A percentile compares a stretch with the other conserved stretches of the same genome.
Conservation (phyloP, 2,329 filamentous ascomycete species). For the Botrytis deweyae region DNA sequence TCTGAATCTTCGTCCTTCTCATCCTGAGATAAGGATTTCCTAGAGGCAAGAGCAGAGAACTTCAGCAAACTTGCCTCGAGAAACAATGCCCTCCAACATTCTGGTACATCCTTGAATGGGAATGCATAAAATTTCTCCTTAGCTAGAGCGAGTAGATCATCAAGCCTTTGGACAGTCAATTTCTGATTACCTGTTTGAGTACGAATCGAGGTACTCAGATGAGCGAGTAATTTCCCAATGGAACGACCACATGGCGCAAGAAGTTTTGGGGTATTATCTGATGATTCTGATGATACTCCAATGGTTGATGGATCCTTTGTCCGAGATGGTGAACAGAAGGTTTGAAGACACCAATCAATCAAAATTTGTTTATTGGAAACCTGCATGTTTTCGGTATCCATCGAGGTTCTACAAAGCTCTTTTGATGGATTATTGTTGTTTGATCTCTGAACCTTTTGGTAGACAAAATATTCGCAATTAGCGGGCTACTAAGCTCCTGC, state of each 20-base stretch:
- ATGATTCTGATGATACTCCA: background rate
- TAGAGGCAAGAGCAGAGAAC: conserved; percentile 45
- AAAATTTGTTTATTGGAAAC: background rate
- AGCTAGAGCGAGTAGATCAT: conserved; percentile 58
- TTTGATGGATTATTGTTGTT: background rate
- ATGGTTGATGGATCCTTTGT: background rate
- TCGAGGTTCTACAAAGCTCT: fast-evolving
- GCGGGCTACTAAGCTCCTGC: background rate
- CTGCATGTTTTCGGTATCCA: background rate
- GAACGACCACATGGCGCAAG: conserved; percentile 26
- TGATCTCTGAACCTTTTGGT: background rate
- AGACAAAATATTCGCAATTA: background rate
- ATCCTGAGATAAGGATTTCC: conserved; percentile 24
- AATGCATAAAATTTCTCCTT: conserved; percentile 69
- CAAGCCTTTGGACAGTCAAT: conserved; percentile 43
- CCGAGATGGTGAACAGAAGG: background rate
- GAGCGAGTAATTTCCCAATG: conserved; percentile 27
- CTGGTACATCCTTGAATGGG: conserved; percentile 63
- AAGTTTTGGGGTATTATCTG: background rate
- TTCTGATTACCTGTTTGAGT: conserved; percentile 19
- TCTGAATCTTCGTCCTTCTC: background rate
- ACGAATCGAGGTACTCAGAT: conserved; percentile 24
- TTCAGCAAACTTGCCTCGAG: conserved; percentile 68
- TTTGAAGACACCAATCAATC: background rate
- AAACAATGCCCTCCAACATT: conserved; percentile 69